phyloP scores from a whole-genome alignment of 2,329 filamentous ascomycete genomes.

The Fusarium odoratissimum region DNA sequence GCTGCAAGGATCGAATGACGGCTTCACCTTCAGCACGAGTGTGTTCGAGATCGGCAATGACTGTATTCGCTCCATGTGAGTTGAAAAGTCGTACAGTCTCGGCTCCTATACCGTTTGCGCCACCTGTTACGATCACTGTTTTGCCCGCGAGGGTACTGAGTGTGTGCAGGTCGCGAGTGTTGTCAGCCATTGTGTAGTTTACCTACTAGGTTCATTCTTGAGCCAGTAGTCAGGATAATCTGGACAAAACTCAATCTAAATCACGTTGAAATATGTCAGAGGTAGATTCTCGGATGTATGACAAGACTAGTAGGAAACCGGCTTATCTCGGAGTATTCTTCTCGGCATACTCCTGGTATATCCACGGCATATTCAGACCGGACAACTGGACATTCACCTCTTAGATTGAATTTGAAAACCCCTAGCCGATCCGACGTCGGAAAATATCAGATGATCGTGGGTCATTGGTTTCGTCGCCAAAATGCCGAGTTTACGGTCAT shows the following conservation, averaged over 20 bases:
- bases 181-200: accelerated
- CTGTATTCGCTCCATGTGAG: not conserved
- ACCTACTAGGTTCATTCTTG: accelerated
- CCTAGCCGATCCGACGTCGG: not conserved
- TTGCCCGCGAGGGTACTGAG: not conserved
- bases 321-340: not conserved
- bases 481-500: too few species aligned
- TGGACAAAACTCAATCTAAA: accelerated
- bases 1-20: not conserved
- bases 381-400: accelerated
- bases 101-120: not conserved
- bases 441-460: too few species aligned
- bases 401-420: accelerated
- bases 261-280: accelerated
- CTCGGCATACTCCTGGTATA: not conserved
- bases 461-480: too few species aligned
- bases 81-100: not conserved
- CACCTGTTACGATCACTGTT: not conserved
- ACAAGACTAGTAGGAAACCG: accelerated
- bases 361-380: not conserved
- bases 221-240: accelerated
- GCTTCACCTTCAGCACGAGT: not conserved
- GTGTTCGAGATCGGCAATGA: not conserved
- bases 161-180: accelerated
- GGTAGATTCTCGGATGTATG: accelerated